These are phyloP conservation scores for Warburgia ugandensis DNA, from an alignment of 164 flowering plant species.

Conservation along the genomic window DNA sequence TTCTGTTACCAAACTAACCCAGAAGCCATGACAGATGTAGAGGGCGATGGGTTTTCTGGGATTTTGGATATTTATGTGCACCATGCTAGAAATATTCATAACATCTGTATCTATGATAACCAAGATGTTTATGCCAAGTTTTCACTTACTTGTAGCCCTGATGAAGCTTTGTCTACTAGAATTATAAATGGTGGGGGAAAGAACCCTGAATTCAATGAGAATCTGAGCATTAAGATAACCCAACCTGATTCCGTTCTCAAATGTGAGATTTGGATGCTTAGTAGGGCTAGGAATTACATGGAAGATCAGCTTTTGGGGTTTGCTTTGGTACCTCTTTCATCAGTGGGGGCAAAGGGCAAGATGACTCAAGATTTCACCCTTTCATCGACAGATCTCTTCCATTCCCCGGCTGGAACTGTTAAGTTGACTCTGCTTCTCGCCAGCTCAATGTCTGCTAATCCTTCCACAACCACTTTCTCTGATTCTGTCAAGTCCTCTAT, in stretches of 20 bases:
- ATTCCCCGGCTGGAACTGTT: constrained; percentile 87
- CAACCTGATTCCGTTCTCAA: constrained; percentile 61
- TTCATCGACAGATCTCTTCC: constrained; percentile 69
- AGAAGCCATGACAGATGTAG: constrained; percentile 19
- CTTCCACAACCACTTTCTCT: constrained; percentile 8
- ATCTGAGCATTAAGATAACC: constrained; percentile 36
- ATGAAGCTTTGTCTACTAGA: constrained; percentile 53
- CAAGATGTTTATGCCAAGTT: constrained; percentile 97
- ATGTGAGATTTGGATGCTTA: constrained; percentile 97
- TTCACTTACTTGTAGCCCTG: constrained; percentile 76
- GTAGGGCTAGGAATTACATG: constrained; percentile 59
- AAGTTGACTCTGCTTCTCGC: constrained; percentile 41
- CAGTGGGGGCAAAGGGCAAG: constrained; percentile 51
- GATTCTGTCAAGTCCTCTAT: constrained; percentile 40
- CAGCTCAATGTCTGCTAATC: constrained; percentile 20
- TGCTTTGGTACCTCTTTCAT: constrained; percentile 61
- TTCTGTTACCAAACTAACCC: constrained; percentile 35
- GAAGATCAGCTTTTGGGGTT: constrained; percentile 95
- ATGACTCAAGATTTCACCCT: constrained; percentile 57
- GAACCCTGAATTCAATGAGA: constrained; percentile 79
- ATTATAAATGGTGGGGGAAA: constrained; percentile 71
- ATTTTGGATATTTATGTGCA: constrained; percentile 67
- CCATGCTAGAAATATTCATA: constrained; percentile 88
- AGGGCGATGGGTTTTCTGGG: constrained; percentile 40
- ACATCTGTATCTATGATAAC: constrained; percentile 87